Base-by-base conservation (phyloP, 768 basidiomycete species). In the Russula vinacea region DNA sequence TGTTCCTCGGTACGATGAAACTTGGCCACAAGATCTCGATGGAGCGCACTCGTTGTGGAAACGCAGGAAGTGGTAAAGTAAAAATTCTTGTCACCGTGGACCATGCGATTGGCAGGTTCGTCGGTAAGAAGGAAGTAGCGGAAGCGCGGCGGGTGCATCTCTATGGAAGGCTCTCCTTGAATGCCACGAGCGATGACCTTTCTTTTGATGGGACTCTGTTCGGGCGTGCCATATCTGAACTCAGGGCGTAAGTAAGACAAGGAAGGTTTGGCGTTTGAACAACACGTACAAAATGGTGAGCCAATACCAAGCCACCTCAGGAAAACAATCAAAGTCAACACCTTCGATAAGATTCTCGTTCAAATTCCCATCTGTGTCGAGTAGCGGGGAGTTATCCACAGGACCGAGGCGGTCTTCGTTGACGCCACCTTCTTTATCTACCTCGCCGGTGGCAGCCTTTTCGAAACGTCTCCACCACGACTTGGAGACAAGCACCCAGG, bases 391-490 rank as follows among this genome's bases (percentile, higher is more conserved):
- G 74, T 94, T 95, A 73, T 94, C 84, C 56, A 95, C 84, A 35
- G 90, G 84, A 29, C 87, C 87, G 64, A 92, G 73, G 64, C 87
- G 81, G 26, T 81, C 74, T 73, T 90, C 87, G 37, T 79, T 76
- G 37, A 90, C 71, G 2, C 76, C 72, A 19, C 85, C 88, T 70
- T 87, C 80, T 75, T 90, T 92, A 78, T 88, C 87, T 32, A 78
- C 71, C 67, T 84, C 75, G 33, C 88, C 89, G 0, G 83, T 80
- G 71, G 87, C 87, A 13, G 90, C 91, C 69, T 83, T 84, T 66
- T 80, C 75, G 88, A 90, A 95, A 39, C 84, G 83, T 62, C 81
- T 81, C 78, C 82, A 90, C 93, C 93, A 96, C 24, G 70, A 69
- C 55, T 81, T 75, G 24, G 86, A 80, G 33, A 95, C 79, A 55